These are phyloP conservation scores for Suhomyces pyralidae DNA, from an alignment of 805 yeast species.

Conservation along the genomic window DNA sequence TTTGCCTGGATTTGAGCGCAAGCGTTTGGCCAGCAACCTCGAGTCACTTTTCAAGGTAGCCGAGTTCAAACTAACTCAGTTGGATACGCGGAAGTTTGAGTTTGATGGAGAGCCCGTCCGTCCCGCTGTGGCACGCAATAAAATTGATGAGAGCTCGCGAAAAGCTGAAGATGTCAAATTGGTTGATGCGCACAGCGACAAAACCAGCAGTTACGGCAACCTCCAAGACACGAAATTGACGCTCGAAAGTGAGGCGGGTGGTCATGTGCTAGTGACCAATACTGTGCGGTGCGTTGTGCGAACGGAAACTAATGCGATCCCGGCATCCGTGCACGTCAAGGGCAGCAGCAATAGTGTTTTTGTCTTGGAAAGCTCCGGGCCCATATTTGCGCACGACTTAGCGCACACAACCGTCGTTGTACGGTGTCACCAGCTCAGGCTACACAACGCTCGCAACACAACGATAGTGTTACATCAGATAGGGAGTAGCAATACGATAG, in stretches of 20 bases:
- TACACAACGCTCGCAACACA: slow-evolving; percentile 20
- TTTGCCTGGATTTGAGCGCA: slow-evolving; percentile 18
- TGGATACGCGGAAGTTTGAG: slow-evolving; percentile 16
- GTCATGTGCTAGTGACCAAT: slow-evolving; percentile 14
- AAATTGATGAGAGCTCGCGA: background rate
- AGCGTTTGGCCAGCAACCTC: slow-evolving; percentile 17
- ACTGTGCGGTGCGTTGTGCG: slow-evolving; percentile 7
- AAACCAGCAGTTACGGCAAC: background rate
- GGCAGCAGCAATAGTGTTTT: slow-evolving; percentile 15
- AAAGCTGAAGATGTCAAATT: background rate
- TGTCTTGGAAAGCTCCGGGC: slow-evolving; percentile 23
- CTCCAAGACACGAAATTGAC: background rate
- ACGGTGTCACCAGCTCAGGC: slow-evolving; percentile 29
- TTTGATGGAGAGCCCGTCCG: slow-evolving; percentile 29
- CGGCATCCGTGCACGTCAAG: slow-evolving; percentile 23
- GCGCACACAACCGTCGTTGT: slow-evolving; percentile 15
- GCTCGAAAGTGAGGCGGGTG: background rate
- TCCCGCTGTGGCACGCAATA: background rate
- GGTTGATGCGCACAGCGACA: background rate
- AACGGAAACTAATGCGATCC: background rate
- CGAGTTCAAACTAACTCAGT: slow-evolving; percentile 15
- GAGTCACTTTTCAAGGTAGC: slow-evolving; percentile 18
- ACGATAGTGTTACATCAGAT: slow-evolving; percentile 16
- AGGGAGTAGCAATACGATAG: slow-evolving; percentile 18
- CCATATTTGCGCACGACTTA: slow-evolving; percentile 26